Base-by-base conservation (phyloP, 306 rosid species). In the Cicer chorassanicum region DNA sequence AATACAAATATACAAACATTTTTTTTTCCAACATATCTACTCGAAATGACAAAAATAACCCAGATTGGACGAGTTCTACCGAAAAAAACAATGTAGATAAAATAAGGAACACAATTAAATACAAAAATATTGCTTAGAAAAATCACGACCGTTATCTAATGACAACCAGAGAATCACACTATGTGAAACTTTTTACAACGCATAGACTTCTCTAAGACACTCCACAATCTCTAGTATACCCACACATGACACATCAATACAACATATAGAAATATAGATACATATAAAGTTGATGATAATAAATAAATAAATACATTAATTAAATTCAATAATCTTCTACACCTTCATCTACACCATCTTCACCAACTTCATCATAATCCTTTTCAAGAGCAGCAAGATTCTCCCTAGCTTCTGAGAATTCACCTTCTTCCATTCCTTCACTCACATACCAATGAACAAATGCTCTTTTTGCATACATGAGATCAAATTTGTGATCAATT, bases 371-470 rank as follows among this genome's bases (percentile, higher is more conserved):
- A 66, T 83, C 96, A 13, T 90, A 90, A 76, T 90, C 92, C 79
- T 85, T 89, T 74, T 90, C 92, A 19, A 90, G 92, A 77, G 92
- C 92, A 64, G 96, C 89, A 79, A 90, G 96, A 69, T 90, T 88
- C 84, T 90, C 96, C 8, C 96, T 82, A 34, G 96, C 96, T 75
- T 90, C 96, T 0, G 90, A 90, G 83, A 90, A 90, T 48, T 90
- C 96, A 48, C 96, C 96, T 88, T 90, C 96, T 85, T 90, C 96
- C 96, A 90, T 90, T 24, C 96, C 96, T 78, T 90, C 96, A 83
- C 96, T 89, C 46, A 90, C 90, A 66, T 90, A 87, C 96, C 96
- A 90, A 42, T 90, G 96, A 6, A 90, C 96, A 78, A 90, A 90
- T 15, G 96, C 96, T 59, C 96, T 75, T 82, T 90, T 90, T 2